Evolutionary conservation across 2,329 filamentous ascomycete genomes (phyloP).

Genomic region (Apiospora hydei): DNA sequence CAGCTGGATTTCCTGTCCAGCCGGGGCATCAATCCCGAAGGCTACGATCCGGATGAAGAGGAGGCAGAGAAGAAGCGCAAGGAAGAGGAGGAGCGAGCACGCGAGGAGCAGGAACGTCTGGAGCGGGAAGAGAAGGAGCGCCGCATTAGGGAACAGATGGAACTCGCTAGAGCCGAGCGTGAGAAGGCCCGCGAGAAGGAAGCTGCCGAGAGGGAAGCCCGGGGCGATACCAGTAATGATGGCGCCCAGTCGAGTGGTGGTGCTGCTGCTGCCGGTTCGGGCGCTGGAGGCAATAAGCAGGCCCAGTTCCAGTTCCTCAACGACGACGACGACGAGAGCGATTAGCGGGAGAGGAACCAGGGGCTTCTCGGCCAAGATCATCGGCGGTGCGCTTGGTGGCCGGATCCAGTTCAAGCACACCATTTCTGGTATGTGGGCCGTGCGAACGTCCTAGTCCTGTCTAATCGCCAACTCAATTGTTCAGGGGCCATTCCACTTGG

Average conservation of each 20-base stretch:
- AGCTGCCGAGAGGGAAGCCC: slow-evolving; percentile 24
- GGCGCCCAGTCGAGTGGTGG: slow-evolving; percentile 35
- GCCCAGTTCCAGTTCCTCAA: slow-evolving; percentile 63
- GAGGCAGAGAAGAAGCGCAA: slow-evolving; percentile 56
- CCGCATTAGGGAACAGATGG: slow-evolving; percentile 50
- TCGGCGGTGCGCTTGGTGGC: not conserved
- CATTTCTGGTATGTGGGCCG: not conserved
- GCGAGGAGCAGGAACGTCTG: slow-evolving; percentile 54
- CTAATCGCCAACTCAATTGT: not conserved
- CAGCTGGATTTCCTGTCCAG: slow-evolving; percentile 68
- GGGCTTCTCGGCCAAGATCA: not conserved
- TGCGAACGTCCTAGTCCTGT: not conserved
- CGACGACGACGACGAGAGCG: slow-evolving; percentile 58
- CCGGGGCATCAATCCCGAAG: slow-evolving; percentile 66
- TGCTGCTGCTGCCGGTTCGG: slow-evolving; percentile 30
- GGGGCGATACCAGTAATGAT: slow-evolving; percentile 33
- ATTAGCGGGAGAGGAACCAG: slow-evolving; percentile 31
- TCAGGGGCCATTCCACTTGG: not conserved
- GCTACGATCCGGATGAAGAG: slow-evolving; percentile 64
- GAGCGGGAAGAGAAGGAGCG: slow-evolving; percentile 56
- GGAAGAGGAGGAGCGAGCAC: slow-evolving; percentile 56
- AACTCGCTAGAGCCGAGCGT: slow-evolving; percentile 48
- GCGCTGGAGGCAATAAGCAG: slow-evolving; percentile 53
- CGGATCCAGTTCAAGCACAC: not conserved
- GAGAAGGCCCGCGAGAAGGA: slow-evolving; percentile 35